These are phyloP conservation scores for Gnetum montanum DNA, from an alignment of 75 land plant species.

Conservation along the genomic window DNA sequence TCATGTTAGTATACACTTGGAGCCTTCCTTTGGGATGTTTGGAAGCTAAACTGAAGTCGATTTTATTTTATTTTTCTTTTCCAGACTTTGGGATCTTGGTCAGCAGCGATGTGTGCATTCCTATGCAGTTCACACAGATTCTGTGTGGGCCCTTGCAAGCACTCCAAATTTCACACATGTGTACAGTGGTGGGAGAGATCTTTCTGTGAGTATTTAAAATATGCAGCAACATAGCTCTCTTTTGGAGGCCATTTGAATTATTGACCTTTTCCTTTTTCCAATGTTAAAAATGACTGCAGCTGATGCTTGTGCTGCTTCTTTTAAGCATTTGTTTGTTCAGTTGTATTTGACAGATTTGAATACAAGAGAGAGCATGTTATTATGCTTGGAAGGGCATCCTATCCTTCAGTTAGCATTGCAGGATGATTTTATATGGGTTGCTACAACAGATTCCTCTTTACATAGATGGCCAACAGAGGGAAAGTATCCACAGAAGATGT, in stretches of 20 bases:
- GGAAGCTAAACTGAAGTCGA: too few species aligned
- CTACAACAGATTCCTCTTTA: slow-evolving; percentile 84
- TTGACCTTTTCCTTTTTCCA: too few species aligned
- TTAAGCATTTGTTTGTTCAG: slow-evolving; percentile 24
- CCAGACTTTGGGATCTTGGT: slow-evolving; percentile 95
- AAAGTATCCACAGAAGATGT: slow-evolving; percentile 49
- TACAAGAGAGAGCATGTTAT: slow-evolving; percentile 75
- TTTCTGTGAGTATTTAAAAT: slow-evolving; percentile 78
- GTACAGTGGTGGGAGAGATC: slow-evolving; percentile 94
- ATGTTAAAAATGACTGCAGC: too few species aligned
- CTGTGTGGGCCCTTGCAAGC: slow-evolving; percentile 99
- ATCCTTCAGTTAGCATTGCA: slow-evolving; percentile 67
- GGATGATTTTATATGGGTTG: slow-evolving; percentile 89
- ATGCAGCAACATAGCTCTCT: too few species aligned
- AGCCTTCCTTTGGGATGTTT: too few species aligned
- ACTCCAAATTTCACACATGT: slow-evolving; percentile 88
- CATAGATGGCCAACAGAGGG: slow-evolving; percentile 87
- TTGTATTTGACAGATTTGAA: slow-evolving; percentile 85
- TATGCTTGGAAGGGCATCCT: slow-evolving; percentile 76
- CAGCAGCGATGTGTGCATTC: slow-evolving; percentile 98
- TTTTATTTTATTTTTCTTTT: background rate
- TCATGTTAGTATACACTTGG: too few species aligned
- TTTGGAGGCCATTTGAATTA: background rate
- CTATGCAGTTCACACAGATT: slow-evolving; percentile 97
- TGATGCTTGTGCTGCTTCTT: background rate